Evolutionary conservation across 2,329 filamentous ascomycete species (phyloP).

Genomic region (Cadophora luteo-olivacea): DNA sequence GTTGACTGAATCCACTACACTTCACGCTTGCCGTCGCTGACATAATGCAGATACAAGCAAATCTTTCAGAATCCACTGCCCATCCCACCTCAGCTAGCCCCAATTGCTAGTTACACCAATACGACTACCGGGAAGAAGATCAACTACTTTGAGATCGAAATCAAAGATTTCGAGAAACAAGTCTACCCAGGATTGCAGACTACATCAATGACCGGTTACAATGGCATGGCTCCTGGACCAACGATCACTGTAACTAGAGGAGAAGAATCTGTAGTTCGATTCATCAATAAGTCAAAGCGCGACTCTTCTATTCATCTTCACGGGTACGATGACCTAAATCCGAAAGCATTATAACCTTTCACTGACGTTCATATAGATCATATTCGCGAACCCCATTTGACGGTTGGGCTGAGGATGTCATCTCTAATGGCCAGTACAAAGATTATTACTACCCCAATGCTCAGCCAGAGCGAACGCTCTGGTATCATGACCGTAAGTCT

Average conservation of each 20-base stretch:
- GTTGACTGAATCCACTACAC: neutral
- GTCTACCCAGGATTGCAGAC: slow-evolving; percentile 51
- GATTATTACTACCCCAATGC: slow-evolving; percentile 68
- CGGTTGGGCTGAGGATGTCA: slow-evolving; percentile 62
- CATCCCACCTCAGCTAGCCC: slow-evolving; percentile 29
- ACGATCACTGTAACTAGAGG: slow-evolving; percentile 52
- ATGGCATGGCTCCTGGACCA: slow-evolving; percentile 61
- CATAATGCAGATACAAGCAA: slow-evolving; percentile 32
- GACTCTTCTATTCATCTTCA: slow-evolving; percentile 36
- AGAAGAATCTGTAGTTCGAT: slow-evolving; percentile 59
- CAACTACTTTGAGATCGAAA: slow-evolving; percentile 54
- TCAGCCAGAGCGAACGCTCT: slow-evolving; percentile 58
- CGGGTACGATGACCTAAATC: slow-evolving; percentile 48
- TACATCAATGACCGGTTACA: slow-evolving; percentile 55
- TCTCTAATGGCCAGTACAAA: slow-evolving; percentile 59
- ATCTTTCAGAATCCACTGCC: slow-evolving; percentile 34
- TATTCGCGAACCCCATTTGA: slow-evolving; percentile 56
- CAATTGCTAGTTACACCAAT: slow-evolving; percentile 30
- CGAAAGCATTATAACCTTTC: neutral
- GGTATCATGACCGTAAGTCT: slow-evolving; percentile 57
- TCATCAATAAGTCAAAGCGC: slow-evolving; percentile 50
- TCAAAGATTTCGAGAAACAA: slow-evolving; percentile 49
- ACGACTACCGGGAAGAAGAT: slow-evolving; percentile 41
- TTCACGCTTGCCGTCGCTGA: neutral
- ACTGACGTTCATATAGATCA: neutral